Base-by-base conservation (phyloP, 1,139 yeast species). In the Blastobotrys illinoisensis region DNA sequence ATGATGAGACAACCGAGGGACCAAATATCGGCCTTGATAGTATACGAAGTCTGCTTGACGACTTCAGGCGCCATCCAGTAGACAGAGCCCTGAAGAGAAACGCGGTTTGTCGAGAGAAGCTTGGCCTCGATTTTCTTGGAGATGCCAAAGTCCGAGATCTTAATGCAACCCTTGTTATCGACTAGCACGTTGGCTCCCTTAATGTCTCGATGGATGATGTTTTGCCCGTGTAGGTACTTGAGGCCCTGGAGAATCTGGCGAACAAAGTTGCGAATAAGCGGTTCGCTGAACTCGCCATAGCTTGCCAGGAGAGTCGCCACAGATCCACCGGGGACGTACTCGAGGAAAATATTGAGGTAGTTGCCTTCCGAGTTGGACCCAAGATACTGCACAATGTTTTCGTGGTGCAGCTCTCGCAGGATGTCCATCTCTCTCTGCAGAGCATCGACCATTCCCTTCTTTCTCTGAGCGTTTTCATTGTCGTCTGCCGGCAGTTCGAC, bases 21-120 rank as follows among this genome's bases (percentile, higher is more conserved):
- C 98, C 98, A 91, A 28, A 91, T 89, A 68, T 91, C 98, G 0
- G 96, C 96, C 67, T 88, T 88, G 51, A 86, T 82, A 4, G 97
- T 90, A 56, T 89, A 88, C 0, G 93, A 88, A 1, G 89, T 85
- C 66, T 90, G 97, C 65, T 88, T 88, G 13, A 90, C 97, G 13
- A 91, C 97, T 68, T 91, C 98, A 0, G 98, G 98, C 0, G 97
- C 97, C 98, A 91, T 91, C 98, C 98, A 91, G 66, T 85, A 91
- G 0, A 90, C 96, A 5, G 96, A 88, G 0, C 98, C 98, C 71
- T 90, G 97, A 49, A 91, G 70, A 0, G 97, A 88, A 0, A 90
- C 93, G 49, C 97, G 78, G 62, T 88, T 83, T 23, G 78, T 75
- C 48, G 67, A 58, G 32, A 70, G 59, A 48, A 69, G 58, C 43